Evolutionary conservation across 1,139 yeast species (phyloP), one percentile per base, ranked within the genome.

Genomic region (Yamadazyma atmosphaerica): DNA sequence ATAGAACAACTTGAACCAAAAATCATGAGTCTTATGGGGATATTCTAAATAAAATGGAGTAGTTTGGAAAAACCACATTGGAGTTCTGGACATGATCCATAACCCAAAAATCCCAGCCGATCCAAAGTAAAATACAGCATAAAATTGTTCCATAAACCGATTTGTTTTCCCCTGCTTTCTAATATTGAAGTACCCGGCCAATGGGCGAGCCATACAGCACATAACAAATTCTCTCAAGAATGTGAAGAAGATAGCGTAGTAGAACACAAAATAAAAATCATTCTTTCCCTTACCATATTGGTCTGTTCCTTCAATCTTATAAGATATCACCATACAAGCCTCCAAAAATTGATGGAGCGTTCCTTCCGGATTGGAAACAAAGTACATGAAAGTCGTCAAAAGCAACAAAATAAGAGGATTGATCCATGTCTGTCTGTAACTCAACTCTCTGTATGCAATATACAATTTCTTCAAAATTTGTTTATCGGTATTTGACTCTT

Each of bases 91-190:
- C 98, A 92, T 90, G 50, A 92, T 86, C 72, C 82, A 89, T 42
- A 92, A 68, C 2, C 98, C 99, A 47, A 84, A 72, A 0, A 96
- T 92, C 10, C 96, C 95, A 24, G 87, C 74, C 11, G 81, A 49
- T 16, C 92, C 87, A 55, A 85, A 89, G 62, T 94, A 92, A 43
- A 86, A 63, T 52, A 88, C 75, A 3, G 94, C 79, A 58, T 90
- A 92, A 9, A 90, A 75, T 66, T 92, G 99, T 61, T 92, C 99
- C 85, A 88, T 81, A 61, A 92, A 88, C 56, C 99, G 78, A 46
- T 76, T 78, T 34, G 79, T 61, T 61, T 86, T 89, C 32, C 78
- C 78, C 46, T 72, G 73, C 41, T 72, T 76, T 13, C 51, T 68
- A 33, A 88, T 61, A 1, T 89, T 87, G 33, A 68, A 65, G 18